phyloP scores from a whole-genome alignment of 805 yeast genomes.

The Candida koratica region DNA sequence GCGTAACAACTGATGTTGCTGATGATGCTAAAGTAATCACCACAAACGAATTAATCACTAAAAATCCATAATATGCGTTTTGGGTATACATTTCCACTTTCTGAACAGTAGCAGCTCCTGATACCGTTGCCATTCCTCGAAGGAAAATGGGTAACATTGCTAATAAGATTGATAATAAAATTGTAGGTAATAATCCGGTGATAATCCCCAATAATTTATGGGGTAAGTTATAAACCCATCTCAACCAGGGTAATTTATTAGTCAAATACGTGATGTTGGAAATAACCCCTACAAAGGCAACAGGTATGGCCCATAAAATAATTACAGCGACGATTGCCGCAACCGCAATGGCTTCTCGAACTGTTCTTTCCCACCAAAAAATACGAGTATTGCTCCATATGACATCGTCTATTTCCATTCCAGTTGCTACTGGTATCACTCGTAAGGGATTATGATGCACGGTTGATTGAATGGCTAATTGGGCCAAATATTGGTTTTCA shows the following conservation, averaged over 20 bases:
- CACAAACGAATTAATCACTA: conserved; percentile 66
- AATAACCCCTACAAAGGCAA: conserved; percentile 93
- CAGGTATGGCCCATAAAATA: conserved; percentile 94
- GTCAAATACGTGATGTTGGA: conserved; percentile 81
- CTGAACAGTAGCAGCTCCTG: conserved; percentile 58
- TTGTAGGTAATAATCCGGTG: conserved; percentile 83
- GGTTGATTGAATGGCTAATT: conserved; percentile 61
- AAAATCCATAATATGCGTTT: conserved; percentile 64
- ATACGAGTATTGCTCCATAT: conserved; percentile 71
- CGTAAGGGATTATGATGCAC: conserved; percentile 64
- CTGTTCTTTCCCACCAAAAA: conserved; percentile 74
- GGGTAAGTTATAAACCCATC: conserved; percentile 76
- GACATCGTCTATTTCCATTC: conserved; percentile 60
- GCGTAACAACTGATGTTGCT: conserved; percentile 63
- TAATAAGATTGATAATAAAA: conserved; percentile 79
- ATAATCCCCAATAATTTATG: conserved; percentile 67
- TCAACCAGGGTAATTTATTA: conserved; percentile 64
- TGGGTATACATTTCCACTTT: conserved; percentile 62
- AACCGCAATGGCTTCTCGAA: conserved; percentile 49
- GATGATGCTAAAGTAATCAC: conserved; percentile 70
- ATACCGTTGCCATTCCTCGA: conserved; percentile 58
- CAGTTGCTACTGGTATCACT: conserved; percentile 57
- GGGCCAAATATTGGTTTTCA: conserved; percentile 71
- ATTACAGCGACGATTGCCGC: conserved; percentile 54
- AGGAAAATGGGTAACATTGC: conserved; percentile 81